Percentiles rank a stretch among this genome's conserved stretches.
Evolutionary conservation across 1,284 basidiomycete species (phyloP).

Genomic region (Bondarzewia mesenterica): DNA sequence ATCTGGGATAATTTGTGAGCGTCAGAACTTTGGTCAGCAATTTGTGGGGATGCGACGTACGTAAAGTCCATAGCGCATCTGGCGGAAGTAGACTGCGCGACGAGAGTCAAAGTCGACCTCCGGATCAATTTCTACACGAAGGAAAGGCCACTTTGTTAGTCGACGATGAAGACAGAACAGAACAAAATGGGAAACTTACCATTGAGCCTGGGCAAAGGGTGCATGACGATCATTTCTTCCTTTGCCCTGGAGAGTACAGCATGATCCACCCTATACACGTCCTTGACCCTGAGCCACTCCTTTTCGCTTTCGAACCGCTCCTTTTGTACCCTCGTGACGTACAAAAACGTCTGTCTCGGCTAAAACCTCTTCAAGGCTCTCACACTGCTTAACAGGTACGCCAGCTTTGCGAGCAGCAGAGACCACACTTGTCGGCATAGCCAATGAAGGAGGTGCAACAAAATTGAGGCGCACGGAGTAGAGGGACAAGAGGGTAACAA

Average conservation of each 20-base stretch:
- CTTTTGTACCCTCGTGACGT: slow-evolving; percentile 94
- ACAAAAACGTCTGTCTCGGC: slow-evolving; percentile 94
- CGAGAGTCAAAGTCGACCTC: slow-evolving; percentile 97
- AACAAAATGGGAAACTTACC: slow-evolving; percentile 40
- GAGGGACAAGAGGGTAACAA: slow-evolving; percentile 87
- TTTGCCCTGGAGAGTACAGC: slow-evolving; percentile 88
- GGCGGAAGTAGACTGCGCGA: slow-evolving; percentile 95
- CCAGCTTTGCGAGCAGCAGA: slow-evolving; percentile 78
- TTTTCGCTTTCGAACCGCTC: slow-evolving; percentile 82
- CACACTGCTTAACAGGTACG: slow-evolving; percentile 73
- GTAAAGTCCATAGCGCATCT: slow-evolving; percentile 97
- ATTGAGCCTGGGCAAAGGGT: slow-evolving; percentile 91
- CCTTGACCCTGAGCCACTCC: slow-evolving; percentile 90
- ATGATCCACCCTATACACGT: slow-evolving; percentile 91
- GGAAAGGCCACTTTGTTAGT: not conserved
- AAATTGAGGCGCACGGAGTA: slow-evolving; percentile 97
- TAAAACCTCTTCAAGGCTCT: slow-evolving; percentile 85
- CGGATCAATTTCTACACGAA: slow-evolving; percentile 80
- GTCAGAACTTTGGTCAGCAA: not conserved
- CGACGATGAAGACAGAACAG: not conserved
- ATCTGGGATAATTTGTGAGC: slow-evolving; percentile 33
- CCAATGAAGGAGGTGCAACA: slow-evolving; percentile 84
- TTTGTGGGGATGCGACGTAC: slow-evolving; percentile 36
- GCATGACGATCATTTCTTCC: slow-evolving; percentile 97
- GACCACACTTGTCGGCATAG: slow-evolving; percentile 88